phyloP scores from a whole-genome alignment of 2,329 filamentous ascomycete species.

The Penicillium brasilianum region DNA sequence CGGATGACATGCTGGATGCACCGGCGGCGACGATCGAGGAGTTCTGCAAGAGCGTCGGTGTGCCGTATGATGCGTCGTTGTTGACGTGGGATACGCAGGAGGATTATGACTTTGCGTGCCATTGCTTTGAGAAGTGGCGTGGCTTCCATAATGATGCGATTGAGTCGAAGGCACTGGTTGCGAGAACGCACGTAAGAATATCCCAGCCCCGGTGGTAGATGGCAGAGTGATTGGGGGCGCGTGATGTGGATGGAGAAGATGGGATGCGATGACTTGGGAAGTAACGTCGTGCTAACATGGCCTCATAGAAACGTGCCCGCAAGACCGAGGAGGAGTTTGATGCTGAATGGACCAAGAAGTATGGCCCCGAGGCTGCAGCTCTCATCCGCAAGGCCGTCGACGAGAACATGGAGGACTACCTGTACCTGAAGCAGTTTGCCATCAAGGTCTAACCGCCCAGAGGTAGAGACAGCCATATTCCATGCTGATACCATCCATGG shows the following conservation, averaged over 20 bases:
- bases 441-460: slow-evolving; percentile 52
- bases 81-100: slow-evolving; percentile 80
- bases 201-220: not conserved
- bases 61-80: slow-evolving; percentile 79
- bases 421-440: slow-evolving; percentile 69
- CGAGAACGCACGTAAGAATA: slow-evolving; percentile 53
- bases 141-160: slow-evolving; percentile 97
- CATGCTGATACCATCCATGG: not conserved
- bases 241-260: not conserved
- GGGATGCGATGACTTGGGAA: not conserved
- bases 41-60: slow-evolving; percentile 80
- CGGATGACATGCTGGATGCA: slow-evolving; percentile 89
- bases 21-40: slow-evolving; percentile 75
- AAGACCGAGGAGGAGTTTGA: slow-evolving; percentile 62
- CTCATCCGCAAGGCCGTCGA: slow-evolving; percentile 65
- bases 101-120: slow-evolving; percentile 69
- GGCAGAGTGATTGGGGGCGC: not conserved
- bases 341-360: slow-evolving; percentile 65
- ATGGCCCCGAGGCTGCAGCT: slow-evolving; percentile 63
- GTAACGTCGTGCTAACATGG: slow-evolving; percentile 11
- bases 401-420: slow-evolving; percentile 64
- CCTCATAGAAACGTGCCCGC: slow-evolving; percentile 27
- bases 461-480: not conserved
- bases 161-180: slow-evolving; percentile 75
- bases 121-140: slow-evolving; percentile 93